These are phyloP conservation scores for Pterocarpus macrocarpus DNA, from an alignment of 306 rosid species.

Conservation along the genomic window DNA sequence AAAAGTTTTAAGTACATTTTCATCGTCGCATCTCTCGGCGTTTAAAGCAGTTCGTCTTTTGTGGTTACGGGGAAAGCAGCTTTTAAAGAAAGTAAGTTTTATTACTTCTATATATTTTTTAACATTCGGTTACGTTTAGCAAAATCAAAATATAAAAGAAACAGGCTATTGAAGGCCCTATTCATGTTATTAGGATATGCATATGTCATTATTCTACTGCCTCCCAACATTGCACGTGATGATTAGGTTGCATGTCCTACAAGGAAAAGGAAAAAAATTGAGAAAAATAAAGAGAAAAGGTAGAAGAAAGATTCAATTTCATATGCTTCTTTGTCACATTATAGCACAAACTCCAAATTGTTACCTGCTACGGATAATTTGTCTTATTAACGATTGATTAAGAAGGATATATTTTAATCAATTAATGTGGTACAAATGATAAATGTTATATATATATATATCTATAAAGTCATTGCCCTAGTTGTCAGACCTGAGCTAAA, in stretches of 20 bases:
- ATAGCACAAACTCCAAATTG: slow-evolving; percentile 30
- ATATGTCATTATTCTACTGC: slow-evolving; percentile 1
- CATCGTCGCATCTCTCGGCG: no score
- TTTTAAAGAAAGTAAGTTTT: no score
- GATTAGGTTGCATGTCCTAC: slow-evolving; percentile 34
- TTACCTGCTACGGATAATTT: slow-evolving; percentile 37
- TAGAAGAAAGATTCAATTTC: not conserved
- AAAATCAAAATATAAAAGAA: no score
- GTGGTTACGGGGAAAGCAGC: no score
- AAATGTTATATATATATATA: not conserved
- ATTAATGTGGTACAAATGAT: not conserved
- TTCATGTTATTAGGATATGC: not conserved
- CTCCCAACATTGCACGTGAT: slow-evolving; percentile 39
- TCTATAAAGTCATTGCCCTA: not conserved
- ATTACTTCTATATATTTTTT: no score
- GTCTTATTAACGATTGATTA: slow-evolving; percentile 30
- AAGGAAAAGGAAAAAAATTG: not conserved
- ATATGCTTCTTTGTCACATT: slow-evolving; percentile 4
- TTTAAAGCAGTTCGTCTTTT: no score
- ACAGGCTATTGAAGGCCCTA: not conserved
- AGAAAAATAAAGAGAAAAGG: not conserved
- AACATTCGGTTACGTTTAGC: no score
- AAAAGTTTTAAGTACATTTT: no score
- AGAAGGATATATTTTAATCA: not conserved
- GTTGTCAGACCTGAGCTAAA: slow-evolving; percentile 32